Percentiles rank a stretch among this genome's conserved stretches.
Evolutionary conservation across 495 filamentous ascomycete species (phyloP).

Genomic region (Penicillium taxi): DNA sequence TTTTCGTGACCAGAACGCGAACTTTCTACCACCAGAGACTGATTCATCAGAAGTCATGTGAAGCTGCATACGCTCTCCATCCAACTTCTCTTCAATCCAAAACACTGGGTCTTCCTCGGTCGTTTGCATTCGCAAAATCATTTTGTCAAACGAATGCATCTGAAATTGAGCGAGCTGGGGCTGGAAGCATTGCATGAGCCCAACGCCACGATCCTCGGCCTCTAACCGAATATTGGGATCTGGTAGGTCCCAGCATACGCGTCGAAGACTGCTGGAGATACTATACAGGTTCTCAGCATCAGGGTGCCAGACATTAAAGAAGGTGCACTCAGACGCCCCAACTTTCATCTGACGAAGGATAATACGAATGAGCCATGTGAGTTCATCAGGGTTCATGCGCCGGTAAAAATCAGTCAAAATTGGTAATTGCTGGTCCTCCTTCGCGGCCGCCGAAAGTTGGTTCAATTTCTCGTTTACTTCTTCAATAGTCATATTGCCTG

Average conservation of each 20-base stretch:
- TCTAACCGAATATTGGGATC: constrained; percentile 69
- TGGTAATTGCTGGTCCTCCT: constrained; percentile 72
- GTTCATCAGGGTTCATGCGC: constrained; percentile 85
- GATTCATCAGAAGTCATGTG: constrained; percentile 74
- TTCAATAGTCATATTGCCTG: constrained; percentile 72
- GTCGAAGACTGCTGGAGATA: constrained; percentile 78
- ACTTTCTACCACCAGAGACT: constrained; percentile 60
- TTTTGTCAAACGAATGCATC: constrained; percentile 76
- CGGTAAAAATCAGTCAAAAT: constrained; percentile 80
- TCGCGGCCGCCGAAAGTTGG: constrained; percentile 60
- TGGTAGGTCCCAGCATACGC: constrained; percentile 92
- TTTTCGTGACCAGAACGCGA: constrained; percentile 91
- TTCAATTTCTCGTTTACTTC: constrained; percentile 88
- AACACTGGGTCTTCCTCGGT: constrained; percentile 67
- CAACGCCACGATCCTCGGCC: constrained; percentile 63
- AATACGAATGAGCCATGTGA: constrained; percentile 91
- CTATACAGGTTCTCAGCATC: constrained; percentile 87
- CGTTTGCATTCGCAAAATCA: constrained; percentile 63
- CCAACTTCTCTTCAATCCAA: constrained; percentile 97
- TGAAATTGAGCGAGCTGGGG: constrained; percentile 95
- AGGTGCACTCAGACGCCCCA: constrained; percentile 89
- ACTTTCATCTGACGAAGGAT: constrained; percentile 96
- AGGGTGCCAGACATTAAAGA: constrained; percentile 88
- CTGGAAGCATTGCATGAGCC: constrained; percentile 93
- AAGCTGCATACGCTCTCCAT: constrained; percentile 94